Percentiles rank a stretch among this genome's conserved stretches.
phyloP scores from a whole-genome alignment of 805 yeast genomes.

The Pichia deserticola region DNA sequence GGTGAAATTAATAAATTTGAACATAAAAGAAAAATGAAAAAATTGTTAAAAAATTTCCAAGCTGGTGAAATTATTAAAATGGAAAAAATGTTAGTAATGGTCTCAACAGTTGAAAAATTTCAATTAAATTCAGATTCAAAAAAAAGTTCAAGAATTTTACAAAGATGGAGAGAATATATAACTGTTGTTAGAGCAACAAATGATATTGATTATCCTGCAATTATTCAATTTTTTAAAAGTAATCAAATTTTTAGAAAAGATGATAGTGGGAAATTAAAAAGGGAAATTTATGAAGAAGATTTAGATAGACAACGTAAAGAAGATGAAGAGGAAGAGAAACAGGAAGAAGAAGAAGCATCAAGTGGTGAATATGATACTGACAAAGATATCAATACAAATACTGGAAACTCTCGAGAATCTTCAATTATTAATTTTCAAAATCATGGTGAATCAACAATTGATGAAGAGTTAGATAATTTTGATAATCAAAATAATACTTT shows the following conservation, averaged over 20 bases:
- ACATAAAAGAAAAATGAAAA: constrained; percentile 18
- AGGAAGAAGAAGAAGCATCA: background rate
- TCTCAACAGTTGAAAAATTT: constrained; percentile 33
- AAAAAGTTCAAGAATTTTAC: constrained; percentile 40
- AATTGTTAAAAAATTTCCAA: constrained; percentile 28
- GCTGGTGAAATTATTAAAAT: constrained; percentile 59
- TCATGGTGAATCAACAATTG: background rate
- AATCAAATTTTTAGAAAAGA: constrained; percentile 29
- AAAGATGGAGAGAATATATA: constrained; percentile 74
- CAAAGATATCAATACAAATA: background rate
- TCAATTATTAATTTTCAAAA: no score
- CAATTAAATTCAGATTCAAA: constrained; percentile 19
- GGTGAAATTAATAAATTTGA: constrained; percentile 10
- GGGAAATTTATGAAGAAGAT: constrained; percentile 1
- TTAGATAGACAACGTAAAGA: background rate
- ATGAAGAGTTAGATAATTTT: background rate
- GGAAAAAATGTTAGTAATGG: constrained; percentile 58
- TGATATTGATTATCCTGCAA: constrained; percentile 41
- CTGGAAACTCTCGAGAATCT: no score
- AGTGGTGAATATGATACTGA: background rate
- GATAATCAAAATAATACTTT: background rate
- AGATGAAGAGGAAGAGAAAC: background rate
- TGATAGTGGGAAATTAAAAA: background rate
- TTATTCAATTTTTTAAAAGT: constrained; percentile 54
- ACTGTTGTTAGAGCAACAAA: constrained; percentile 66